Evolutionary conservation across 495 filamentous ascomycete genomes (phyloP).

Genomic region (Talaromyces liani): DNA sequence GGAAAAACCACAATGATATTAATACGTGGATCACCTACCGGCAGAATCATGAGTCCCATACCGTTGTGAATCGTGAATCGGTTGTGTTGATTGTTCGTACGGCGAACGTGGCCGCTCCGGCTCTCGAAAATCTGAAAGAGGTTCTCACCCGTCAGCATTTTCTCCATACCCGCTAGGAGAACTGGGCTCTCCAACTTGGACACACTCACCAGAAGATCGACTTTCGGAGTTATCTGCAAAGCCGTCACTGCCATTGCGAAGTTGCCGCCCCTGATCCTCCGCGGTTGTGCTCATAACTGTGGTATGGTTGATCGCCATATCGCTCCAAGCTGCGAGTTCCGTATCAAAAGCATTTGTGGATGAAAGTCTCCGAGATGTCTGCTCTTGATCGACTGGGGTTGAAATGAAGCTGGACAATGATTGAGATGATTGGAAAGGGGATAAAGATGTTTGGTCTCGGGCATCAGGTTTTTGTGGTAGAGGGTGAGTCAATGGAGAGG

Average conservation of each 20-base stretch:
- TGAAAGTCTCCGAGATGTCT: background rate
- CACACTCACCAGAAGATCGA: background rate
- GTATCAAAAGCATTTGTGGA: background rate
- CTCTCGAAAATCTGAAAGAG: background rate
- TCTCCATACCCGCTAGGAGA: background rate
- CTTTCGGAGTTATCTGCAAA: background rate
- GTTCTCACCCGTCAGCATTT: background rate
- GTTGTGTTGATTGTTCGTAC: background rate
- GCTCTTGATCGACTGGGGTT: background rate
- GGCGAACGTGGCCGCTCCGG: background rate
- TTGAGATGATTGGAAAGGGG: background rate
- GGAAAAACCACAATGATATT: no score
- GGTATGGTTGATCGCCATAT: background rate
- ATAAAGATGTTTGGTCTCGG: background rate
- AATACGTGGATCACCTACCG: no score
- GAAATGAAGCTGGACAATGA: background rate
- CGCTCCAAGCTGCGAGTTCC: background rate
- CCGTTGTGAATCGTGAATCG: no score
- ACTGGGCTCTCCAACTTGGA: background rate
- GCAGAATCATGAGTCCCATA: no score
- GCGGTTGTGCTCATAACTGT: background rate
- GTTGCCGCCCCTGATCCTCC: background rate
- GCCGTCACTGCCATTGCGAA: background rate
- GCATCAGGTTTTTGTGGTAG: background rate
- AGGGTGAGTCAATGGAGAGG: background rate